These are phyloP conservation scores for Russula griseocarnosa DNA, from an alignment of 768 basidiomycete species.

Conservation along the genomic window DNA sequence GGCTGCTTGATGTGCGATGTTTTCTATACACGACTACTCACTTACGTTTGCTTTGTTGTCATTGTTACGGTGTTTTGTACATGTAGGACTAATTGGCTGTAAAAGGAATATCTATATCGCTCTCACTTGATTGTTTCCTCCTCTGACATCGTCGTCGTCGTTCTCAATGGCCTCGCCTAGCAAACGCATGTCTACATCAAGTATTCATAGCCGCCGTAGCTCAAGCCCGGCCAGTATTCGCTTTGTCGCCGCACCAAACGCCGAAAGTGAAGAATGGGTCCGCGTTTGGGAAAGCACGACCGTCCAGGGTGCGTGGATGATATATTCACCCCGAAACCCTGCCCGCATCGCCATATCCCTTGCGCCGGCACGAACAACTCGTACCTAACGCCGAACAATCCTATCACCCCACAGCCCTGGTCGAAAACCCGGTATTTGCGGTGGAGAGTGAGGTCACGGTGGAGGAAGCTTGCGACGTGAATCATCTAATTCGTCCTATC, in stretches of 20 bases:
- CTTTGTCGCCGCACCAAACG: constrained; percentile 32
- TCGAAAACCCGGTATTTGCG: constrained; percentile 62
- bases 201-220: constrained; percentile 28
- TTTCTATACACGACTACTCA: background rate
- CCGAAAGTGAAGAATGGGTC: constrained; percentile 52
- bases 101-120: background rate
- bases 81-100: background rate
- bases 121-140: background rate
- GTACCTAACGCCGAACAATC: background rate
- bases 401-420: constrained; percentile 48
- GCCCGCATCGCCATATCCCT: background rate
- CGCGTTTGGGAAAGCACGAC: constrained; percentile 51
- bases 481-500: constrained; percentile 32
- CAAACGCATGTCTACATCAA: constrained; percentile 36
- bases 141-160: background rate
- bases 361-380: background rate
- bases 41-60: background rate
- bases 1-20: constrained; percentile 2
- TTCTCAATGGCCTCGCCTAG: constrained; percentile 31
- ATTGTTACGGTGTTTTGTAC: background rate
- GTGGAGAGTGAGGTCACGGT: constrained; percentile 71
- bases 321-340: background rate
- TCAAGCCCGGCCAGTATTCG: constrained; percentile 25
- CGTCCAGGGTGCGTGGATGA: constrained; percentile 50
- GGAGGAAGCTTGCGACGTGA: constrained; percentile 78